A percentile compares a stretch with the other conserved stretches of the same genome.
Evolutionary conservation across 2,329 filamentous ascomycete species (phyloP).

Genomic region (Diaporthe ilicicola): DNA sequence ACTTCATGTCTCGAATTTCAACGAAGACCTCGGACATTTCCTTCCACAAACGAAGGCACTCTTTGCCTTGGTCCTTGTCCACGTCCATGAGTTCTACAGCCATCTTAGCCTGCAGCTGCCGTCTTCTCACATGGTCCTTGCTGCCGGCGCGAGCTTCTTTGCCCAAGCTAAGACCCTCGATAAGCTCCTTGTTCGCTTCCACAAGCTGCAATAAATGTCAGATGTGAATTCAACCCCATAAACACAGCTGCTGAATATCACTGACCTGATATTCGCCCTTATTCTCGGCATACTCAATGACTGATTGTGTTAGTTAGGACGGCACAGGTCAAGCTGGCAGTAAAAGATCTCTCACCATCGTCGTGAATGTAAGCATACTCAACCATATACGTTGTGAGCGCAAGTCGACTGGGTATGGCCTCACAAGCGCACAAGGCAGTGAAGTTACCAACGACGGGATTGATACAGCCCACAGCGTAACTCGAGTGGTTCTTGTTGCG

Average conservation of each 20-base stretch:
- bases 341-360: background rate
- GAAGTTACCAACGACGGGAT: constrained; percentile 1
- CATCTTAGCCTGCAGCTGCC: constrained; percentile 3
- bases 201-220: background rate
- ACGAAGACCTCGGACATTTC: constrained; percentile 3
- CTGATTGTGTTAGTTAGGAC: background rate
- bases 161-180: constrained; percentile 2
- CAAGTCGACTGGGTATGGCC: background rate
- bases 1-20: background rate
- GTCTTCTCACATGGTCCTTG: background rate
- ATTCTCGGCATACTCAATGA: constrained; percentile 2
- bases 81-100: background rate
- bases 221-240: background rate
- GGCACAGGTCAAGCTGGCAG: background rate
- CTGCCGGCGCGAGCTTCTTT: background rate
- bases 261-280: background rate
- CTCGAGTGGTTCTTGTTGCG: background rate
- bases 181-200: background rate
- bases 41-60: constrained; percentile 5
- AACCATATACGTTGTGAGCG: constrained; percentile 2
- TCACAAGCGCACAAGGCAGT: constrained; percentile 1
- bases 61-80: background rate
- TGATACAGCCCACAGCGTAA: constrained; percentile 2
- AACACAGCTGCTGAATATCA: background rate
- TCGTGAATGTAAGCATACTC: constrained; percentile 9